phyloP scores from a whole-genome alignment of 495 filamentous ascomycete genomes.

The Neurospora sp. region DNA sequence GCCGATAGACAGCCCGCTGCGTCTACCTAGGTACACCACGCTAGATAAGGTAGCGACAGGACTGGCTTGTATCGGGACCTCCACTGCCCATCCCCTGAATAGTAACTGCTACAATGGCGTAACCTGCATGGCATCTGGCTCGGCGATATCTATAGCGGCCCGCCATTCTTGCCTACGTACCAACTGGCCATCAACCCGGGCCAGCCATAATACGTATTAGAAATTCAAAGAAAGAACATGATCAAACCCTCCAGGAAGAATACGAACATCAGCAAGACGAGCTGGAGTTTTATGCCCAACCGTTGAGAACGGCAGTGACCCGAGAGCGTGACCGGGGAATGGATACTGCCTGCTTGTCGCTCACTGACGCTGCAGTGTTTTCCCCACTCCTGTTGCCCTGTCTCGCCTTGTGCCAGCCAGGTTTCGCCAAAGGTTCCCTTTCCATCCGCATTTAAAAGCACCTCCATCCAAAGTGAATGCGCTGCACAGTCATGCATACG shows the following conservation, averaged over 20 bases:
- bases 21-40: background rate
- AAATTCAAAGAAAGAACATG: background rate
- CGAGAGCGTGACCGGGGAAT: constrained; percentile 1
- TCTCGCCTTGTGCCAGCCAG: constrained; percentile 5
- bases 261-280: background rate
- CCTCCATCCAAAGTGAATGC: background rate
- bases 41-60: background rate
- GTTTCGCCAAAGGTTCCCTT: constrained; percentile 4
- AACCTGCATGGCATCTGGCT: background rate
- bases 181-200: background rate
- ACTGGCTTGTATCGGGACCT: background rate
- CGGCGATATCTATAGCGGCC: background rate
- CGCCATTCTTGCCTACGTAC: background rate
- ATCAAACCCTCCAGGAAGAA: background rate
- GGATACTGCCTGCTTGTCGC: constrained; percentile 2
- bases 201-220: background rate
- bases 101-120: background rate
- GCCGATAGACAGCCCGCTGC: background rate
- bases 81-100: background rate
- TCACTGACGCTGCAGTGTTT: background rate
- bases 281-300: background rate
- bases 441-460: background rate
- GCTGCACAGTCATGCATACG: background rate
- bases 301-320: background rate
- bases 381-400: constrained; percentile 1